Evolutionary conservation across 2,329 filamentous ascomycete genomes (phyloP).

Genomic region (Lachnellula hyalina): DNA sequence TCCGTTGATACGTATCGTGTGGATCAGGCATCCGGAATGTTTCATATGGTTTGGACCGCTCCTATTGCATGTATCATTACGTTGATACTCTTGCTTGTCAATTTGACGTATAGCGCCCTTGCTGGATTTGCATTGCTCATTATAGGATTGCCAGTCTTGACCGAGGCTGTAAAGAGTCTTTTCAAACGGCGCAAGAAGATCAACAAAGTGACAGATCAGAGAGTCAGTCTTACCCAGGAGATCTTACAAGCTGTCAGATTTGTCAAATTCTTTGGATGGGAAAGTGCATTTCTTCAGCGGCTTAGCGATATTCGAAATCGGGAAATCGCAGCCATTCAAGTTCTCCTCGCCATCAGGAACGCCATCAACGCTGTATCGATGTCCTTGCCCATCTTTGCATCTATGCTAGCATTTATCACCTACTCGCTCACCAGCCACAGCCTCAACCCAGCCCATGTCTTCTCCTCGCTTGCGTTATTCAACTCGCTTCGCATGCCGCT

Average conservation of each 20-base stretch:
- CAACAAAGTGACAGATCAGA: slow-evolving; percentile 90
- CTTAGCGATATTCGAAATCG: slow-evolving; percentile 66
- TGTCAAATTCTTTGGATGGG: slow-evolving; percentile 97
- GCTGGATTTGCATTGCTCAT: slow-evolving; percentile 81
- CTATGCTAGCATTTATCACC: slow-evolving; percentile 92
- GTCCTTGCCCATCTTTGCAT: slow-evolving; percentile 74
- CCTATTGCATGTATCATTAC: slow-evolving; percentile 76
- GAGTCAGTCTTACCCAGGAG: slow-evolving; percentile 86
- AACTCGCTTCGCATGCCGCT: slow-evolving; percentile 86
- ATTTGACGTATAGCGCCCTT: slow-evolving; percentile 83
- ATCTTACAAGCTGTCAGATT: slow-evolving; percentile 88
- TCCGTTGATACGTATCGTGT: slow-evolving; percentile 91
- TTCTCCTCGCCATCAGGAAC: slow-evolving; percentile 67
- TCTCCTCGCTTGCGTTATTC: slow-evolving; percentile 91
- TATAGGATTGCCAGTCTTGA: slow-evolving; percentile 71
- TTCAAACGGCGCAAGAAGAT: slow-evolving; percentile 72
- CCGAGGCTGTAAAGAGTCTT: slow-evolving; percentile 68
- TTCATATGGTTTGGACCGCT: slow-evolving; percentile 87
- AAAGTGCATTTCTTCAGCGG: slow-evolving; percentile 75
- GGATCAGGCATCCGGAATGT: slow-evolving; percentile 80
- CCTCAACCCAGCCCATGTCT: slow-evolving; percentile 72
- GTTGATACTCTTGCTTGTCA: slow-evolving; percentile 74
- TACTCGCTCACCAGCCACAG: slow-evolving; percentile 61
- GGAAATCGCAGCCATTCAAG: slow-evolving; percentile 81
- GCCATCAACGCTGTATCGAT: slow-evolving; percentile 61